Base-by-base conservation (phyloP, 2,329 filamentous ascomycete genomes). In the Exophiala viscosa region DNA sequence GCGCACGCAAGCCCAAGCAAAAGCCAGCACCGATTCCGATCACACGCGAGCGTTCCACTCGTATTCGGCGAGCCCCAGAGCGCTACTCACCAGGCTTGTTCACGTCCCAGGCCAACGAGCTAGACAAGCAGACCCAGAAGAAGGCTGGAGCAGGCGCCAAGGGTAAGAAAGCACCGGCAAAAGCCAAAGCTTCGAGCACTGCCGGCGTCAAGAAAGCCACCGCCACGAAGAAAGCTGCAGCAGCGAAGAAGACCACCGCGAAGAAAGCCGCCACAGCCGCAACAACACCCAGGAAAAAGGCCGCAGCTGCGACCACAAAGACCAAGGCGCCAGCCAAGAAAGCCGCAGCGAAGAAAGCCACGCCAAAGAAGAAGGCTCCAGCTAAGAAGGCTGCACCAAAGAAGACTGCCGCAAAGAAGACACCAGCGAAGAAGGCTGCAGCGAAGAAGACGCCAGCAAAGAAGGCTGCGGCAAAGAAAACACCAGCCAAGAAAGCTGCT, bases 271-370 rank as follows among this genome's bases (percentile, higher is more conserved):
- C 33, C n/a, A 23, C 42, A 15, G 39, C 34, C 6, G 35, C 35
- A 14, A 39, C 39, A 44, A 44, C 36, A 14, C 33, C 15, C 11
- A 14, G 11, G 32, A 44, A 35, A n/a, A 45, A 20, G 8, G 20
- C 48, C 13, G 1, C 34, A 1, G 34, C 20, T 5, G 38, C 28
- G 36, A 49, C 38, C 28, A 42, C 38, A 35, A 20, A 42, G 14
- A 36, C 46, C 15, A 49, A 49, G 35, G 45, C 45, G n/a, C 45
- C 45, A n/a, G 46, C 46, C 10, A 49, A 45, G 47, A 44, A 18
- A 33, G 32, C 47, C 47, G 18, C 18, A 9, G 17, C 15, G 28
- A 46, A 34, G 13, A 42, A 36, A 36, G 14, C 43, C 23, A 45
- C 32, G 2, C 28, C 43, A 9, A 45, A 41, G 38, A 23, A 46